phyloP scores from a whole-genome alignment of 2,329 filamentous ascomycete species.

The Lecanicillium sp. region DNA sequence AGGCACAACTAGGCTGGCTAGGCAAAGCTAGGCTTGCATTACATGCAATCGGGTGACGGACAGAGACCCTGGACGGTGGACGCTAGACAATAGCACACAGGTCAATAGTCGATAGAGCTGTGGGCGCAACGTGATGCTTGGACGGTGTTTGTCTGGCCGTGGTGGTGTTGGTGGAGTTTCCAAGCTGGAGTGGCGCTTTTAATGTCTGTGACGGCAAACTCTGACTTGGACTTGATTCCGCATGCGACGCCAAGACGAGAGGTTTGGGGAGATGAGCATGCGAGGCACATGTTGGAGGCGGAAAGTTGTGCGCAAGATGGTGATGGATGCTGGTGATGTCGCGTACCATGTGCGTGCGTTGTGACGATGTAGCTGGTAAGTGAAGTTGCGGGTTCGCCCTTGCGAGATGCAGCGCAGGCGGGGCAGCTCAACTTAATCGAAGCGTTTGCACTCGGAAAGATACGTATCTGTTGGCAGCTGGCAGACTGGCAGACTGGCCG shows the following conservation, averaged over 20 bases:
- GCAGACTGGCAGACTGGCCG: too few relatives aligned
- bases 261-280: neutral
- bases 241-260: too few relatives aligned
- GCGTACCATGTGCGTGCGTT: too few relatives aligned
- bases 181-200: slow-evolving; percentile 5
- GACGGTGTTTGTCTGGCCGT: slow-evolving; percentile 10
- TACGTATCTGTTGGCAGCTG: too few relatives aligned
- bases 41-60: slow-evolving; percentile 5
- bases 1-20: slow-evolving; percentile 1
- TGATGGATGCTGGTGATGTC: too few relatives aligned
- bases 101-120: neutral
- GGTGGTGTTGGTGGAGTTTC: slow-evolving; percentile 11
- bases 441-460: too few relatives aligned
- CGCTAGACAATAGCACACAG: slow-evolving; percentile 1
- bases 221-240: neutral
- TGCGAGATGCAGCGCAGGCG: too few relatives aligned
- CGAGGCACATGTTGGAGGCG: too few relatives aligned
- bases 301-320: too few relatives aligned
- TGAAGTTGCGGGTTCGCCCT: too few relatives aligned
- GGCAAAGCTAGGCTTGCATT: neutral
- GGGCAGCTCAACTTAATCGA: too few relatives aligned
- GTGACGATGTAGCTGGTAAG: too few relatives aligned
- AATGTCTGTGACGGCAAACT: slow-evolving; percentile 7
- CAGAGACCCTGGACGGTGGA: neutral
- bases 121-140: slow-evolving; percentile 9